Base-by-base conservation (phyloP, 768 basidiomycete genomes). In the Amanita pseudoporphyria region DNA sequence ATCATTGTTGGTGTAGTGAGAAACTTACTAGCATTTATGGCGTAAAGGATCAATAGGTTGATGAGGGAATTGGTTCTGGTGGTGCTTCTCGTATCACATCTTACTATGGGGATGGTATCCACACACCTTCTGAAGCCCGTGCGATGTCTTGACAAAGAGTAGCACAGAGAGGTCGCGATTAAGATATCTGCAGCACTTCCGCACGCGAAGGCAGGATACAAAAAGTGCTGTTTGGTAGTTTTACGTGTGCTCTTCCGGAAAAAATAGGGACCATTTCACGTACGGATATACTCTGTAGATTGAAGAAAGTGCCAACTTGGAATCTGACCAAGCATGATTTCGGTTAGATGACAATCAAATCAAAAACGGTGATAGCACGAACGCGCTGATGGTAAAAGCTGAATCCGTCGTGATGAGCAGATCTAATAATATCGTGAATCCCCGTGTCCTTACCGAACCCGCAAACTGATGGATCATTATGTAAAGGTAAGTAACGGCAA, bases 1-100 rank as follows among this genome's bases (percentile, higher is more conserved):
- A 26, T 39, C 5, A 7, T 32, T 5, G 36, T 14, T 16, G 10
- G 3, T 38, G 1, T 22, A 24, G 26, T 2, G 6, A 38, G 6
- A 22, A n/a, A 59, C 69, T 45, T 49, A 75, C 74, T 66, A 53
- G 74, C 76, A 53, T 74, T 76, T 46, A 78, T 65, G n/a, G 69
- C 65, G 50, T 74, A 78, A 48, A 71, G 45, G 52, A 77, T 70
- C 19, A 79, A 58, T n/a, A 66, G 58, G 13, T 64, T 69, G 7
- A 77, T 56, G 3, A 77, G 49, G 0, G 70, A 67, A 42, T 78
- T 68, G 19, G 74, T 76, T 42, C 75, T 49, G 16, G 19, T 26
- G 16, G 19, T 10, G 16, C 13, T 30, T 22, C 13, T 35, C 44
- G 18, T 21, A 21, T 10, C 10, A n/a, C 9, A 2, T 45, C 21